These are phyloP conservation scores for Usnea hakonensis DNA, from an alignment of 495 filamentous ascomycete genomes.

Conservation along the genomic window DNA sequence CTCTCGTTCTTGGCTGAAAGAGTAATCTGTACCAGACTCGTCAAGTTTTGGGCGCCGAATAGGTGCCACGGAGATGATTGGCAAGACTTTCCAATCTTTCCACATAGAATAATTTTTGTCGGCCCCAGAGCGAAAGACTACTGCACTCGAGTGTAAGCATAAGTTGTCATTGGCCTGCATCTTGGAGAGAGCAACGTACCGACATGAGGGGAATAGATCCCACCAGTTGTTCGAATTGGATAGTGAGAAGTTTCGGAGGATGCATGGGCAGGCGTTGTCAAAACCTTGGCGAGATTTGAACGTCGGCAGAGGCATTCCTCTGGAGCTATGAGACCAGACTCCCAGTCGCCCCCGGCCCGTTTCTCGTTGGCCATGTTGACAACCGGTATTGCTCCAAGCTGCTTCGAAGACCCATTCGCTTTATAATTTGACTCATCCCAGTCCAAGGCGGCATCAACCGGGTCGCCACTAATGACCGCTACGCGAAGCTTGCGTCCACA, in stretches of 20 bases:
- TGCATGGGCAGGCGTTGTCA: constrained; percentile 46
- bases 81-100: constrained; percentile 41
- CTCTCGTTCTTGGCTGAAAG: constrained; percentile 59
- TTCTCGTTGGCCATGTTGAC: constrained; percentile 71
- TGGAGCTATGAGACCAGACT: constrained; percentile 60
- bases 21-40: constrained; percentile 55
- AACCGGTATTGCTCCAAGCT: constrained; percentile 46
- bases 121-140: constrained; percentile 46
- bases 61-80: constrained; percentile 64
- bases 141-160: constrained; percentile 23
- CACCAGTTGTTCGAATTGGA: constrained; percentile 57
- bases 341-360: constrained; percentile 68
- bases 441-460: constrained; percentile 58
- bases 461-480: constrained; percentile 55
- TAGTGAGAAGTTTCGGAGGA: constrained; percentile 45
- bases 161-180: neutral
- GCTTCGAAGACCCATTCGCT: constrained; percentile 9
- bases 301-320: constrained; percentile 65
- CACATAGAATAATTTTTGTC: constrained; percentile 37
- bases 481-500: constrained; percentile 30
- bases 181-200: constrained; percentile 36
- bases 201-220: constrained; percentile 58
- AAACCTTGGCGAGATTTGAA: constrained; percentile 59
- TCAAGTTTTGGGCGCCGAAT: constrained; percentile 64
- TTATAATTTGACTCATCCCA: constrained; percentile 40